These are phyloP conservation scores for Colletotrichum costaricense DNA, from an alignment of 2,329 filamentous ascomycete species.

Conservation along the genomic window DNA sequence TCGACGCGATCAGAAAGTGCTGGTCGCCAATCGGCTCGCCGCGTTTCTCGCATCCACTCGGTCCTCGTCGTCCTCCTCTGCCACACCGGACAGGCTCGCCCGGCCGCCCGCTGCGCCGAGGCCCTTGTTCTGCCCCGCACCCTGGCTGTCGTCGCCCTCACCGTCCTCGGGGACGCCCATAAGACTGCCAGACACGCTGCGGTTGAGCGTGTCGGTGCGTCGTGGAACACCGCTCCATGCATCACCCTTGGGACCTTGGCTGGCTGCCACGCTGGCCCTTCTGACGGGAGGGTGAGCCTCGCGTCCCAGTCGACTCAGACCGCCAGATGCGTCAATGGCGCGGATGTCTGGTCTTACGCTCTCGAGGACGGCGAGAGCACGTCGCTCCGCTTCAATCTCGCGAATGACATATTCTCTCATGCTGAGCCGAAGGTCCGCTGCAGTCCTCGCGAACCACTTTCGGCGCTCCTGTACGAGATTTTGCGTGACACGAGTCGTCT, in stretches of 20 bases:
- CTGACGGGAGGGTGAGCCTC: slow-evolving; percentile 84
- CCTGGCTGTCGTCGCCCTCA: slow-evolving; percentile 56
- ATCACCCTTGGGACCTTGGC: slow-evolving; percentile 97
- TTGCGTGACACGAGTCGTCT: slow-evolving; percentile 88
- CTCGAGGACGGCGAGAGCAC: slow-evolving; percentile 92
- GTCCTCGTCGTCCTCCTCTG: slow-evolving; percentile 91
- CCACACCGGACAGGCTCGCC: slow-evolving; percentile 67
- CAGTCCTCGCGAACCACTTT: slow-evolving; percentile 89
- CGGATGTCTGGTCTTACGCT: slow-evolving; percentile 93
- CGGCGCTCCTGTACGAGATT: slow-evolving; percentile 91
- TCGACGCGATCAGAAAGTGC: slow-evolving; percentile 76
- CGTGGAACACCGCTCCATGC: slow-evolving; percentile 96
- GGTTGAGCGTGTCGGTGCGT: slow-evolving; percentile 79
- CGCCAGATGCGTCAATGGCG: slow-evolving; percentile 90
- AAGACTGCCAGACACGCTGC: slow-evolving; percentile 81
- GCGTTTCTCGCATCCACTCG: slow-evolving; percentile 95
- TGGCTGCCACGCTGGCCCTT: slow-evolving; percentile 82
- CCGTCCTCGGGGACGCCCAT: slow-evolving; percentile 73
- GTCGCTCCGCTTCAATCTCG: slow-evolving; percentile 94
- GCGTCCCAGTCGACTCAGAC: slow-evolving; percentile 87
- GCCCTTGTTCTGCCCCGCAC: slow-evolving; percentile 46
- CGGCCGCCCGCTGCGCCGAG: slow-evolving; percentile 52
- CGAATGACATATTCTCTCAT: slow-evolving; percentile 94
- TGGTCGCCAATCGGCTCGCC: slow-evolving; percentile 90
- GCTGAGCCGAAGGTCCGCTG: slow-evolving; percentile 83